These are phyloP conservation scores for Triadica sebifera DNA, from an alignment of 345 rosid species.

Conservation along the genomic window DNA sequence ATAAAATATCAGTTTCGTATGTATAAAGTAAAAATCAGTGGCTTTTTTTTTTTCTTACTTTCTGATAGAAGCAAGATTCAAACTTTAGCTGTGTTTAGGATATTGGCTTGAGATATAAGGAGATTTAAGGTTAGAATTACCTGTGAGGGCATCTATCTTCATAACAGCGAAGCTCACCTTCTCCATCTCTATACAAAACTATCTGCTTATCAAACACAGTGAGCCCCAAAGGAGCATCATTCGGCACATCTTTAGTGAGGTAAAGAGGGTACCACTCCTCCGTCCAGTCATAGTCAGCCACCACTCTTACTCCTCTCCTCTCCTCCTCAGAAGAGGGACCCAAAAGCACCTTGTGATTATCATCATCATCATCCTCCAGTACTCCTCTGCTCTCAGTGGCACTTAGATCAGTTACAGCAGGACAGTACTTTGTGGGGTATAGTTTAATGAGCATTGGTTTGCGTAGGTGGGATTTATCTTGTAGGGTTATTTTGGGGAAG, in stretches of 20 bases:
- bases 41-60: too few species aligned
- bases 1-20: too few species aligned
- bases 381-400: slow-evolving; percentile 12
- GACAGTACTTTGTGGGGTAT: slow-evolving; percentile 13
- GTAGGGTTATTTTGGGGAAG: slow-evolving; percentile 9
- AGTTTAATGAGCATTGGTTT: slow-evolving; percentile 1
- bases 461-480: background rate
- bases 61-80: too few species aligned
- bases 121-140: slow-evolving; percentile 26
- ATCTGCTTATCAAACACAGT: slow-evolving; percentile 77
- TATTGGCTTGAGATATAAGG: background rate
- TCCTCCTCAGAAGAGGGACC: slow-evolving; percentile 37
- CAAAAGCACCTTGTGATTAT: slow-evolving; percentile 24
- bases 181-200: slow-evolving; percentile 74
- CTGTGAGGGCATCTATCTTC: slow-evolving; percentile 97
- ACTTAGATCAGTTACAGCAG: slow-evolving; percentile 36
- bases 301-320: slow-evolving; percentile 41
- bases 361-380: too few species aligned
- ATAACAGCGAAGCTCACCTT: slow-evolving; percentile 55
- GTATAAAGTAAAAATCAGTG: too few species aligned
- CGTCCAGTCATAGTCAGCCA: slow-evolving; percentile 73
- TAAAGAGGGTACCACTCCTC: slow-evolving; percentile 96
- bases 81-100: background rate
- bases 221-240: slow-evolving; percentile 90
- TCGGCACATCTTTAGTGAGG: slow-evolving; percentile 69